Evolutionary conservation across 2,329 filamentous ascomycete genomes (phyloP).

Genomic region (Endothia cerciana): DNA sequence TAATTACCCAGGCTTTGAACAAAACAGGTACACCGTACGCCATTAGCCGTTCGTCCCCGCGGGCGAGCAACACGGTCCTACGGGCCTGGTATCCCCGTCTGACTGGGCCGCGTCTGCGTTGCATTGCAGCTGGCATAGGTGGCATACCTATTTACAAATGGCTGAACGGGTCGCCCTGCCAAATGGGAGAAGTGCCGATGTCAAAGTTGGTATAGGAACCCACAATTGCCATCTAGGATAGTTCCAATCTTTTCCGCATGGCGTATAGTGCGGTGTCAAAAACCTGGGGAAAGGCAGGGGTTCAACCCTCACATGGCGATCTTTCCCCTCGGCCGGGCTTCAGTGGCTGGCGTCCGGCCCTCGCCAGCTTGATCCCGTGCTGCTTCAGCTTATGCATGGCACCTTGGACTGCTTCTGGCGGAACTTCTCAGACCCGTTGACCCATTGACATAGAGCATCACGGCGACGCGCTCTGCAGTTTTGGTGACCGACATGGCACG

Average conservation of each 20-base stretch:
- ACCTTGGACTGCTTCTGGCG: constrained; percentile 23
- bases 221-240: background rate
- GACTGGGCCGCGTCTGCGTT: background rate
- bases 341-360: constrained; percentile 1
- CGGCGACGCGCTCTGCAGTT: background rate
- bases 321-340: background rate
- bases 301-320: background rate
- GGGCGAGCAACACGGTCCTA: background rate
- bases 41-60: background rate
- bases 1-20: background rate
- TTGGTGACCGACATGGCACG: background rate
- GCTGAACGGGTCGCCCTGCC: background rate
- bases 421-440: background rate
- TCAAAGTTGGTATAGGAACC: background rate
- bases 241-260: constrained; percentile 5
- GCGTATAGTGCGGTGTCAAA: background rate
- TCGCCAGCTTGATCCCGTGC: constrained; percentile 5
- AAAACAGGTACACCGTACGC: background rate
- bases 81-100: background rate
- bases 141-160: background rate
- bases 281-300: constrained; percentile 23
- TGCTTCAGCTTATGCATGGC: constrained; percentile 26
- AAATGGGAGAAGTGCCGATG: constrained; percentile 28
- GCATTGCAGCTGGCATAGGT: constrained; percentile 1
- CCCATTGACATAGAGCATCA: constrained; percentile 22